phyloP scores from a whole-genome alignment of 1,284 basidiomycete genomes.

The Rhodotorula sp. region DNA sequence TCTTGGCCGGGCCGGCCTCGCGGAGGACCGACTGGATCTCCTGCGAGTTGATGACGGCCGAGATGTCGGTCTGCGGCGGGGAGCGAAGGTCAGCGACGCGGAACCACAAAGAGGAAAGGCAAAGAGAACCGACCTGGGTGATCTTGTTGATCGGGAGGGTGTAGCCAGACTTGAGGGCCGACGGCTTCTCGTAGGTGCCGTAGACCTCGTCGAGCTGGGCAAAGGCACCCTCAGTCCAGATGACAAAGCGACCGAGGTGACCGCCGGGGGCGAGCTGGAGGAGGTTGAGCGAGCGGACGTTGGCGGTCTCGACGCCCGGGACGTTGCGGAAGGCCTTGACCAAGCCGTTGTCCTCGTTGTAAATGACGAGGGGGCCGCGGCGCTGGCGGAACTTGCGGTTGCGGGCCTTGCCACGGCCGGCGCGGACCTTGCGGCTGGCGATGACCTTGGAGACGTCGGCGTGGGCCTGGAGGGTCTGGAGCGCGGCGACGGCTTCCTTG shows the following conservation, averaged over 20 bases:
- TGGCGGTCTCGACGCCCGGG: conserved; percentile 96
- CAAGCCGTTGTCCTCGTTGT: conserved; percentile 97
- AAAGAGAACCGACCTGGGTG: conserved; percentile 57
- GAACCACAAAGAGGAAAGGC: background rate
- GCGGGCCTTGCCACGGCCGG: conserved; percentile 96
- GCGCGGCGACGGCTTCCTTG: conserved; percentile 92
- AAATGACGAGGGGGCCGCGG: conserved; percentile 95
- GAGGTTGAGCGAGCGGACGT: conserved; percentile 91
- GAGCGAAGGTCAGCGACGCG: background rate
- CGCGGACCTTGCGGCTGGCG: conserved; percentile 94
- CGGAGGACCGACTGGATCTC: conserved; percentile 90
- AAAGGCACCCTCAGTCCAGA: conserved; percentile 98
- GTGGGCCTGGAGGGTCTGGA: conserved; percentile 90
- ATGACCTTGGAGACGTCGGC: conserved; percentile 93
- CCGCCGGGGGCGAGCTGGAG: conserved; percentile 99
- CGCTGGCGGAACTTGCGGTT: conserved; percentile 96
- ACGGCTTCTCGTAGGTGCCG: conserved; percentile 82
- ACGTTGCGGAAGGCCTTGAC: conserved; percentile 98
- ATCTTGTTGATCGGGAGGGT: conserved; percentile 94
- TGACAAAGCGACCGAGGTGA: conserved; percentile 96
- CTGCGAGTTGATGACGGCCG: conserved; percentile 83
- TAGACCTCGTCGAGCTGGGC: conserved; percentile 89
- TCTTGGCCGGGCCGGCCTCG: conserved; percentile 67
- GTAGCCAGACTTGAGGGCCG: conserved; percentile 91
- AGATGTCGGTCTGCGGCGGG: conserved; percentile 7